Base-by-base conservation (phyloP, 1,284 basidiomycete species). In the Phlebopus sp. region DNA sequence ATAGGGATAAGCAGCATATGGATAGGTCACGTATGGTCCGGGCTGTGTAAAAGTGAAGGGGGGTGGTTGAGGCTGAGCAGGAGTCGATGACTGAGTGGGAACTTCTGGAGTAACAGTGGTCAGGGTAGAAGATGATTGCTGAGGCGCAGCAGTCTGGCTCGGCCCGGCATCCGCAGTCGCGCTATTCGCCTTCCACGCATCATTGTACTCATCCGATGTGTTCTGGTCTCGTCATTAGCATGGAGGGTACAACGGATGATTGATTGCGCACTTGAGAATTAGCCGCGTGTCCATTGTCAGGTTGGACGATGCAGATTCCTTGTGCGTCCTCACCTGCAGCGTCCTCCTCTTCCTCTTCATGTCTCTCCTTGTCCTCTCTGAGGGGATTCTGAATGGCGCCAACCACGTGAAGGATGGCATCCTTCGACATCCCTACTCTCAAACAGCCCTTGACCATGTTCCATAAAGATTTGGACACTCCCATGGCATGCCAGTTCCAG, bases 401-500 rank as follows among this genome's bases (percentile, higher is more conserved):
- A 18, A 87, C 69, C 40, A 88, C 59, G 42, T 75, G 69, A 21
- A 85, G 57, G 27, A 86, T 80, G 1, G 74, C 72, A 4, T 82
- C 81, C 63, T 76, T 83, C 53, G 71, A 64, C 59, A 86, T 58
- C 2, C 83, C 83, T 1, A 72, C 69, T 35, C 69, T 69, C 59
- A 88, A 58, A 36, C 71, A 74, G 0, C 77, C 79, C 31, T 74
- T 69, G 2, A 84, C 82, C 66, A 88, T 74, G 56, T 84, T 83
- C 85, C 84, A 87, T 37, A 88, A 63, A 18, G 76, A 70, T 44
- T 73, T 72, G 3, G 81, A 84, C 10, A 87, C 83, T 1, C 85
- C 85, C 58, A 82, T 69, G 1, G 80, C 78, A 46, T 78, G 76
- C 85, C 85, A 87, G 58, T 78, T 82, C 86, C 85, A 88, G 4